A percentile compares a stretch with the other conserved stretches of the same genome.
Evolutionary conservation across 495 filamentous ascomycete species (phyloP).

Genomic region (Podospora fimiseda): DNA sequence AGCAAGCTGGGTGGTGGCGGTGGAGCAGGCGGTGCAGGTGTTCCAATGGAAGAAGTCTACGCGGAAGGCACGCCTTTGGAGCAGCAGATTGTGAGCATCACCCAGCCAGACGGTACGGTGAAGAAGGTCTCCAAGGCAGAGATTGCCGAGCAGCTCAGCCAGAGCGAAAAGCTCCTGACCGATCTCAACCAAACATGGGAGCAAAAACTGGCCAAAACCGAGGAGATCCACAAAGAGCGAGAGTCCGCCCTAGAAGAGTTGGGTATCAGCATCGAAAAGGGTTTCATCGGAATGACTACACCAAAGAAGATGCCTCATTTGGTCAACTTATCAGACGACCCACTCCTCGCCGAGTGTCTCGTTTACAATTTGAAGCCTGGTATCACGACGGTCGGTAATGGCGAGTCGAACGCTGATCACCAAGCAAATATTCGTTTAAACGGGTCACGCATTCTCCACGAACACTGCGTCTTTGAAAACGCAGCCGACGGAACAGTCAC

Average conservation of each 20-base stretch:
- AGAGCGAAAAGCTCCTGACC: slow-evolving; percentile 91
- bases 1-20: slow-evolving; percentile 75
- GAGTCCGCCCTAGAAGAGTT: slow-evolving; percentile 93
- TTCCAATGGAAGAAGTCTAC: slow-evolving; percentile 70
- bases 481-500: slow-evolving; percentile 88
- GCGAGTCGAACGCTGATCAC: slow-evolving; percentile 68
- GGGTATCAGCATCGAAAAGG: slow-evolving; percentile 98
- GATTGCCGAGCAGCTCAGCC: slow-evolving; percentile 91
- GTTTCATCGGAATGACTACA: slow-evolving; percentile 89
- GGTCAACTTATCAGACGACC: slow-evolving; percentile 96
- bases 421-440: slow-evolving; percentile 87
- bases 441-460: slow-evolving; percentile 81
- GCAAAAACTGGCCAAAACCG: slow-evolving; percentile 88
- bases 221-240: slow-evolving; percentile 94
- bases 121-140: slow-evolving; percentile 98
- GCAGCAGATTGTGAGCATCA: slow-evolving; percentile 93
- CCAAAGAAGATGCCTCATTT: slow-evolving; percentile 99
- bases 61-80: slow-evolving; percentile 87
- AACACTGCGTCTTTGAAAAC: slow-evolving; percentile 88
- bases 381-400: slow-evolving; percentile 86
- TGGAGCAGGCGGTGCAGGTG: slow-evolving; percentile 33
- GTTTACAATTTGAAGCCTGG: slow-evolving; percentile 98
- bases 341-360: slow-evolving; percentile 89
- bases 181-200: slow-evolving; percentile 99
- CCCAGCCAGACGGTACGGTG: slow-evolving; percentile 72